Conservation (phyloP, 2,329 filamentous ascomycete genomes). For the Aspergillus amoenus region DNA sequence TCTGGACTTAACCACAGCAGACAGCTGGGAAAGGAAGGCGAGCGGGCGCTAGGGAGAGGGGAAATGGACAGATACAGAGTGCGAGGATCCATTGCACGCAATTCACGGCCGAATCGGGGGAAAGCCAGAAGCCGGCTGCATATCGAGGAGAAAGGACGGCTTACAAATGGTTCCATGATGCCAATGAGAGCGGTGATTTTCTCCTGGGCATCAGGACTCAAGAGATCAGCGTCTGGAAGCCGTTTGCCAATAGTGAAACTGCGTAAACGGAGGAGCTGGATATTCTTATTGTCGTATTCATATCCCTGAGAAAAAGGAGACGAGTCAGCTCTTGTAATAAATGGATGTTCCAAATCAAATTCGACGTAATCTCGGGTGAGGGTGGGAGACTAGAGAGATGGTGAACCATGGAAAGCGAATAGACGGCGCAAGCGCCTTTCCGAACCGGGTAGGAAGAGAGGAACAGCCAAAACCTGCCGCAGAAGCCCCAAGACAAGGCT, state of each 20-base stretch:
- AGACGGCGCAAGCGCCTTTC: slow-evolving; percentile 33
- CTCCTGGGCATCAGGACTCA: slow-evolving; percentile 61
- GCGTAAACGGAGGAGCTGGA: slow-evolving; percentile 74
- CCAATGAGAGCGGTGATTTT: slow-evolving; percentile 64
- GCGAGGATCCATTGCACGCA: slow-evolving; percentile 19
- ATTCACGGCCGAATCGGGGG: slow-evolving; percentile 20
- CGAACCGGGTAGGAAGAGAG: slow-evolving; percentile 16
- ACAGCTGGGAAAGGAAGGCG: slow-evolving; percentile 16
- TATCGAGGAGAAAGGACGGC: slow-evolving; percentile 52
- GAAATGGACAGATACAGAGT: slow-evolving; percentile 6
- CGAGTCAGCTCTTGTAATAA: slow-evolving; percentile 15
- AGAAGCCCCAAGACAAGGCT: neutral
- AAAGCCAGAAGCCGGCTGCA: slow-evolving; percentile 23
- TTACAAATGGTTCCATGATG: slow-evolving; percentile 76
- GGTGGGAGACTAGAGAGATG: slow-evolving; percentile 17
- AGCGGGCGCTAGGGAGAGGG: slow-evolving; percentile 15
- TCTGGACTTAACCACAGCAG: slow-evolving; percentile 21
- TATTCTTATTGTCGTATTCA: slow-evolving; percentile 70
- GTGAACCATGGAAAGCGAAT: slow-evolving; percentile 40
- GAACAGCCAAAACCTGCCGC: slow-evolving; percentile 7
- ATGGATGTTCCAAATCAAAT: slow-evolving; percentile 10
- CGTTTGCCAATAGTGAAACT: slow-evolving; percentile 73
- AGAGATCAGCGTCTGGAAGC: slow-evolving; percentile 65
- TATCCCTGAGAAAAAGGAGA: slow-evolving; percentile 61
- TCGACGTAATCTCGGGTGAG: neutral